Base-by-base conservation (phyloP, 768 basidiomycete species). In the Mycena albidolilacea region DNA sequence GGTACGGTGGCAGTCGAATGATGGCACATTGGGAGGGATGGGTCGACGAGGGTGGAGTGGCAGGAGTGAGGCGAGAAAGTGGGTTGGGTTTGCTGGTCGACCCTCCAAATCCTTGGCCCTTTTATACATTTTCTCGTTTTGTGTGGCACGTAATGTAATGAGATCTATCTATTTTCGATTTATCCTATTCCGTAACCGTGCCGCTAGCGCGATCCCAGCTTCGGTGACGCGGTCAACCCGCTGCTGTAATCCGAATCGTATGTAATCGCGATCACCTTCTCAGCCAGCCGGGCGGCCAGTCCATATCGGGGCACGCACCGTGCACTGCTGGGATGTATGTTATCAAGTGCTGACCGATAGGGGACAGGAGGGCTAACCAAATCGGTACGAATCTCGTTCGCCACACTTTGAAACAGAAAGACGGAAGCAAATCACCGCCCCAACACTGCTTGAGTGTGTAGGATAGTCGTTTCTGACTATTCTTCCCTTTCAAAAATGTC, bases 291-390 rank as follows among this genome's bases (percentile, higher is more conserved):
- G 30, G 2, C 30, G 30, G 4, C 30, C 30, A 30, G 30, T 30
- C 30, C 30, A 30, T 30, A 30, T 30, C 30, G 30, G 30, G 30
- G 30, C 30, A 30, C 30, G 30, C 30, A 30, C 4, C 30, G 30
- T 30, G 30, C 30, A 30, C 30, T 30, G 30, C 30, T 30, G 30
- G 30, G 30, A 30, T 30, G 30, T 30, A 30, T 30, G 30, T 30
- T 30, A 30, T 30, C 30, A 30, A 30, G 30, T 30, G 30, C 30
- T 4, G 39, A 21, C 52, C 48, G 41, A 46, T n/a, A 44, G 52
- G 64, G 55, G 41, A 39, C 30, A 2, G 30, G 30, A 30, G 52
- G 23, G 4, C 64, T 65, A 65, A 65, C 64, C 52, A 23, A 65
- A 65, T 21, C 35, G 46, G 54, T n/a, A n/a, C 55, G n/a, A 50